Conservation (phyloP, 2,329 filamentous ascomycete genomes). For the Colletotrichum simmondsii region DNA sequence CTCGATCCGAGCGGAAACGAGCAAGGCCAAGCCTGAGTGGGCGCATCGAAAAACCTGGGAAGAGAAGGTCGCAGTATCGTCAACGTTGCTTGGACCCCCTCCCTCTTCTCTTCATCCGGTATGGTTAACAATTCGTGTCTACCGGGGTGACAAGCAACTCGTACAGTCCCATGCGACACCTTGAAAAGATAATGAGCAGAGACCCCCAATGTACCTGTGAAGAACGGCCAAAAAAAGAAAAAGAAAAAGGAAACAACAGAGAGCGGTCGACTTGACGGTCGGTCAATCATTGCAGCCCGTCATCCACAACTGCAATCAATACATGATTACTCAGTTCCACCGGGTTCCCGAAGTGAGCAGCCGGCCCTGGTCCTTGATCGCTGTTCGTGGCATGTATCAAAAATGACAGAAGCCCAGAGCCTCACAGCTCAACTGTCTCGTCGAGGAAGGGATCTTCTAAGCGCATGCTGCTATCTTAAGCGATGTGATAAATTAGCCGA, state of each 20-base stretch:
- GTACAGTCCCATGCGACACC: not conserved
- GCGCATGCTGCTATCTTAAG: conserved; percentile 17
- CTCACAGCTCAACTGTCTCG: not conserved
- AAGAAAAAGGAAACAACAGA: not conserved
- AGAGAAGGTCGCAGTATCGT: not conserved
- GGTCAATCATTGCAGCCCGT: not conserved
- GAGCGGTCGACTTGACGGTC: not conserved
- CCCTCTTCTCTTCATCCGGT: not conserved
- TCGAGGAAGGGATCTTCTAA: conserved; percentile 1
- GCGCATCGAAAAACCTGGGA: not conserved
- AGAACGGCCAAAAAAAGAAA: not conserved
- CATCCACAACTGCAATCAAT: not conserved
- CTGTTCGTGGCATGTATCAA: not conserved
- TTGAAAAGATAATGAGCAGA: too few relatives aligned
- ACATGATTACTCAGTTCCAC: not conserved
- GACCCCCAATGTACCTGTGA: not conserved
- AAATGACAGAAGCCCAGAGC: conserved; percentile 2
- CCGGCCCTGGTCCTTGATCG: not conserved
- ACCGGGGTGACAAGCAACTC: not conserved
- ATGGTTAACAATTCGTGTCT: not conserved
- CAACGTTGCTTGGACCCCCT: not conserved
- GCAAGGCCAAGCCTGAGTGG: not conserved
- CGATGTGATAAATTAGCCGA: conserved; percentile 23
- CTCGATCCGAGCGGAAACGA: not conserved
- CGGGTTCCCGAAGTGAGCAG: not conserved